phyloP scores from a whole-genome alignment of 129 eudicot genomes.

The Scalesia atractyloides region DNA sequence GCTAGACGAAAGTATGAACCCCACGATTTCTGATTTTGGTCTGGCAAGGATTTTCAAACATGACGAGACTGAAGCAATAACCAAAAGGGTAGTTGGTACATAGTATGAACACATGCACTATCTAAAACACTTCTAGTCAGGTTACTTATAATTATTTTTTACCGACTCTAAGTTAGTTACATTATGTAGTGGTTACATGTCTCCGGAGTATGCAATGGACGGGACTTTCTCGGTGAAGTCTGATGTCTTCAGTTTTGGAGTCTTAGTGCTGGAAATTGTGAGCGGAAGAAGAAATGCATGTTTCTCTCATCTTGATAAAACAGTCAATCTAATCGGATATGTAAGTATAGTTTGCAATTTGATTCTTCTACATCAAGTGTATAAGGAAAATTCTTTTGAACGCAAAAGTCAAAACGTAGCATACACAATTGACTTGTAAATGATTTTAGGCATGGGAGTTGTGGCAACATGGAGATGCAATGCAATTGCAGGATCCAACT shows the following conservation, averaged over 20 bases:
- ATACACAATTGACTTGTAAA: neutral
- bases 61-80: constrained; percentile 45
- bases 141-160: neutral
- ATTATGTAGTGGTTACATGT: constrained; percentile 25
- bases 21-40: constrained; percentile 52
- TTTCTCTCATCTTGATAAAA: constrained; percentile 29
- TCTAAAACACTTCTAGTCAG: too few relatives aligned
- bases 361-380: neutral
- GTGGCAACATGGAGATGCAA: constrained; percentile 39
- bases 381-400: neutral
- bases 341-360: constrained; percentile 27
- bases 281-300: constrained; percentile 42
- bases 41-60: constrained; percentile 47
- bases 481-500: constrained; percentile 40
- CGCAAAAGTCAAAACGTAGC: constrained; percentile 8
- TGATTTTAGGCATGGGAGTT: constrained; percentile 35
- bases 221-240: constrained; percentile 41
- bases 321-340: constrained; percentile 49
- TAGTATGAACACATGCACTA: constrained; percentile 27
- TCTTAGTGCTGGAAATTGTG: constrained; percentile 37
- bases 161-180: neutral
- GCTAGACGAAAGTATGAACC: constrained; percentile 44
- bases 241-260: constrained; percentile 50
- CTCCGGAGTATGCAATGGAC: constrained; percentile 49
- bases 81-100: constrained; percentile 44